A percentile compares a stretch with the other conserved stretches of the same genome.
Conservation (phyloP, 305 asterid genomes). For the Stenogyne calaminthoides region DNA sequence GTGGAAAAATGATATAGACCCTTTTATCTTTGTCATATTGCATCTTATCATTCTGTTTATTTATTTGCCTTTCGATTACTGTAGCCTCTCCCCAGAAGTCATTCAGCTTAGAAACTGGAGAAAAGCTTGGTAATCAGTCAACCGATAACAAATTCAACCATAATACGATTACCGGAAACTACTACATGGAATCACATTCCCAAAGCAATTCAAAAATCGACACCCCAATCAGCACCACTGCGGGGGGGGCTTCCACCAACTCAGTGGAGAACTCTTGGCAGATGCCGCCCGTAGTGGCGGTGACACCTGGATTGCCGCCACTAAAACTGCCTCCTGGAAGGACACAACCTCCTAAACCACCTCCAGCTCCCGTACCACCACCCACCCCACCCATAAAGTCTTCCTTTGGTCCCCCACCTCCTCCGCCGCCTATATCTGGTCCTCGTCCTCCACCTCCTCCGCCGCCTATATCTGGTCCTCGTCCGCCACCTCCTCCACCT, state of each 20-base stretch:
- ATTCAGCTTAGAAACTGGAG: constrained; percentile 49
- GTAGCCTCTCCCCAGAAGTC: constrained; percentile 76
- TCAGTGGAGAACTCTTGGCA: constrained; percentile 35
- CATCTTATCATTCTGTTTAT: constrained; percentile 29
- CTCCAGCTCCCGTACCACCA: constrained; percentile 39
- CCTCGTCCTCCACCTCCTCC: too few species aligned
- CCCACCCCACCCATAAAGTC: constrained; percentile 36
- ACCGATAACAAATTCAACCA: constrained; percentile 39
- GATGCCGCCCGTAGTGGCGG: constrained; percentile 38
- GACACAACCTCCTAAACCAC: constrained; percentile 42
- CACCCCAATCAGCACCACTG: constrained; percentile 40
- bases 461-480: too few species aligned
- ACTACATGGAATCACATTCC: constrained; percentile 38
- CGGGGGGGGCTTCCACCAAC: constrained; percentile 40
- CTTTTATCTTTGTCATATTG: constrained; percentile 18
- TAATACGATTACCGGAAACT: constrained; percentile 38
- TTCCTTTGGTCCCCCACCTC: constrained; percentile 42
- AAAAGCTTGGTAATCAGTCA: constrained; percentile 56
- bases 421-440: constrained; percentile 36
- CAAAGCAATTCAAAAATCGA: constrained; percentile 50
- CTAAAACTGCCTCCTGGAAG: constrained; percentile 86
- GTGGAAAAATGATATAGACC: too few species aligned
- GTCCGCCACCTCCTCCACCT: too few species aligned
- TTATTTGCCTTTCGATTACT: constrained; percentile 33
- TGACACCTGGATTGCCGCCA: constrained; percentile 52